phyloP scores from a whole-genome alignment of 2,329 filamentous ascomycete genomes.

The Myriosclerotinia scirpicola region DNA sequence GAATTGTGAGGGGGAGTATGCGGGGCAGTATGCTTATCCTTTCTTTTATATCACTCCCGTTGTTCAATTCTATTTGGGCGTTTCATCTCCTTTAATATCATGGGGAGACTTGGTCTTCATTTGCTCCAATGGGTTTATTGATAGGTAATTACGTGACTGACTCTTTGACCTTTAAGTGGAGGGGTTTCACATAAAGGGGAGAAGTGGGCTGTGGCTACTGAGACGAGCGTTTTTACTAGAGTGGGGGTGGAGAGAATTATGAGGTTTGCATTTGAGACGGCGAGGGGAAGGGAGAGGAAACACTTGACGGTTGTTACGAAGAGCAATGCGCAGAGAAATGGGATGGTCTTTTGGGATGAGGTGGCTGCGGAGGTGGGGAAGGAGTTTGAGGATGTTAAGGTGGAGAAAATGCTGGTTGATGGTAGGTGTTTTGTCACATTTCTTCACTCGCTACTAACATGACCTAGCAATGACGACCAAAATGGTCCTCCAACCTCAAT shows the following conservation, averaged over 20 bases:
- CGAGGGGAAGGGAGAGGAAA: slow-evolving; percentile 54
- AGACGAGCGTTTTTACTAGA: slow-evolving; percentile 62
- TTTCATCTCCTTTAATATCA: too few relatives aligned
- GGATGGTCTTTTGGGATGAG: slow-evolving; percentile 68
- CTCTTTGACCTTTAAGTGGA: slow-evolving; percentile 40
- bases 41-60: not conserved
- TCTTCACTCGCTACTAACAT: not conserved
- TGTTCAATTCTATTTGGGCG: not conserved
- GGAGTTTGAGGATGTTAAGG: slow-evolving; percentile 57
- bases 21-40: slow-evolving; percentile 29
- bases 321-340: slow-evolving; percentile 64
- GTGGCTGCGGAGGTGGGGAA: slow-evolving; percentile 61
- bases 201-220: slow-evolving; percentile 60
- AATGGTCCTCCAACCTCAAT: slow-evolving; percentile 60
- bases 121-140: too few relatives aligned
- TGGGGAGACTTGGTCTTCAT: too few relatives aligned
- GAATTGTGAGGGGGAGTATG: slow-evolving; percentile 61
- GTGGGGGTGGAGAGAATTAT: slow-evolving; percentile 60
- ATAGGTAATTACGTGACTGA: not conserved
- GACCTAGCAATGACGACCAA: slow-evolving; percentile 41
- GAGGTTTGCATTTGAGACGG: slow-evolving; percentile 60
- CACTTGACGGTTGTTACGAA: slow-evolving; percentile 64
- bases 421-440: not conserved
- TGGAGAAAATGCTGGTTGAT: slow-evolving; percentile 49
- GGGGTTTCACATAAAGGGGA: slow-evolving; percentile 57